These are phyloP conservation scores for Trichosanthes cucumerina DNA, from an alignment of 306 rosid genomes.

Conservation along the genomic window DNA sequence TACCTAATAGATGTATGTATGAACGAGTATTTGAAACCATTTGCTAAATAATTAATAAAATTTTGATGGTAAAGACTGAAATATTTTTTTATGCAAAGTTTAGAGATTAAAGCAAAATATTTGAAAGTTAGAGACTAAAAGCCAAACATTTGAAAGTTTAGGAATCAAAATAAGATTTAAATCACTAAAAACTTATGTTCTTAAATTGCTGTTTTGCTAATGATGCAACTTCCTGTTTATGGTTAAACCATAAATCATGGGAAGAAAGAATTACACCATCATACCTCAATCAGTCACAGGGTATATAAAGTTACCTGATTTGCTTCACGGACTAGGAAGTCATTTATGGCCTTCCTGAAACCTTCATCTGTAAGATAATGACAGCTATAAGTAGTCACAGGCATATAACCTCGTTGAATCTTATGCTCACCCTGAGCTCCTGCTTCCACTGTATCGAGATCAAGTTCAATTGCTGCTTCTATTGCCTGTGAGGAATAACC, in stretches of 20 bases:
- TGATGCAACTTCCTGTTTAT: not conserved
- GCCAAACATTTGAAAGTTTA: not conserved
- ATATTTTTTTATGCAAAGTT: not conserved
- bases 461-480: conserved; percentile 91
- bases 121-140: not conserved
- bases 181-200: no score
- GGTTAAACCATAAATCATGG: not conserved
- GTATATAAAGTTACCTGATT: conserved; percentile 47
- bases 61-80: not conserved
- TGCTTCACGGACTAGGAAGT: conserved; percentile 67
- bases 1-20: not conserved
- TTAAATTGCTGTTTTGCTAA: not conserved
- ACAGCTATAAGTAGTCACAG: conserved; percentile 79
- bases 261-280: not conserved
- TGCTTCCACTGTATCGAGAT: conserved; percentile 77
- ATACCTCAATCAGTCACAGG: not conserved
- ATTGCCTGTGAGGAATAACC: conserved; percentile 54
- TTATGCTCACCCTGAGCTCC: conserved; percentile 99
- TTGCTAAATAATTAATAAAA: not conserved
- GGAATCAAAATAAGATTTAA: not conserved
- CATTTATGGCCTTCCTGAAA: conserved; percentile 54
- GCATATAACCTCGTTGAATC: conserved; percentile 91
- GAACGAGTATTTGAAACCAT: not conserved
- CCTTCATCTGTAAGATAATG: conserved; percentile 63
- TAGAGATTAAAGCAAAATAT: not conserved